Evolutionary conservation across 2,329 filamentous ascomycete genomes (phyloP), one percentile per base, ranked within the genome.

Genomic region (Alternaria gansuensis): DNA sequence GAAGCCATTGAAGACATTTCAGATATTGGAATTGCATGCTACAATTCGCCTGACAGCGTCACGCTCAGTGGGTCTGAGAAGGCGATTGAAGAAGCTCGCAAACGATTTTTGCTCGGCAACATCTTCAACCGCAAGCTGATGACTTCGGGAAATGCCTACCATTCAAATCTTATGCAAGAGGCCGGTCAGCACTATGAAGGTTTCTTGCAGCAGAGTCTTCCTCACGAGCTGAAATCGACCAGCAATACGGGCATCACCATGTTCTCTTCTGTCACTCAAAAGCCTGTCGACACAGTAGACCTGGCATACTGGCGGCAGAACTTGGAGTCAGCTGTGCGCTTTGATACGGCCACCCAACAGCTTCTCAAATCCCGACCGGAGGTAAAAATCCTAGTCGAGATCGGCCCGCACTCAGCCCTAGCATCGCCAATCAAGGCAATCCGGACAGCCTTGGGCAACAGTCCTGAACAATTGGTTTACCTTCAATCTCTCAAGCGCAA

Each of bases 401-500:
- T 68, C 13, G 67, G 67, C 4, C 76, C 77, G 4, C 75, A 78
- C 41, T 4, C 80, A 0, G 77, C 79, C 3, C 72, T 84, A 2
- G 78, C 77, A 56, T 72, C 74, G 0, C 81, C 82, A 0, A 71
- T 75, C 0, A 67, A 57, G 0, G 73, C 81, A 53, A 80, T 72
- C 1, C 67, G 79, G 26, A 68, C 74, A 28, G 49, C 44, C 9
- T 48, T 39, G 9, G 36, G 36, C 36, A 39, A 39, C n/a, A 17
- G 17, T 17, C 17, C 17, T 17, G 17, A 17, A 17, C 36, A n/a
- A 39, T 17, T 39, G 17, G n/a, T 50, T 10, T 31, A 34, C 14
- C n/a, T 6, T 10, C 11, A 29, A 4, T 34, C 28, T 1, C 50
- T 54, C 3, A 17, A 34, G 13, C 26, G 68, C 10, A 9, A n/a